Percentiles rank a stretch among this genome's conserved stretches.
These are phyloP conservation scores for Podospora australis DNA, from an alignment of 495 filamentous ascomycete genomes.

Conservation along the genomic window DNA sequence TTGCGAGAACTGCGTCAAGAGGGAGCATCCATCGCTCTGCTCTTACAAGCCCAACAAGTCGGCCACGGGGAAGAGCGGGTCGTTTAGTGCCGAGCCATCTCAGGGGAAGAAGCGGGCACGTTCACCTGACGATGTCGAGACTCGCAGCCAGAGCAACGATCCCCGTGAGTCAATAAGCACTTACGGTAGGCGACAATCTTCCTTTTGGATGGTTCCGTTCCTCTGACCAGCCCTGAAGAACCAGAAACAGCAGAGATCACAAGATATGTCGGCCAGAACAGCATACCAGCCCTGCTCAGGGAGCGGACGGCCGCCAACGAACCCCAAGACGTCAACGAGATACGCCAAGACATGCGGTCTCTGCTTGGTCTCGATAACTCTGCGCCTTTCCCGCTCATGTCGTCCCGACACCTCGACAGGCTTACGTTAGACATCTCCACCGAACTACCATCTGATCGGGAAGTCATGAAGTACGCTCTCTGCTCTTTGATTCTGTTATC, in stretches of 20 bases:
- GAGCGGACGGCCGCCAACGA: conserved; percentile 48
- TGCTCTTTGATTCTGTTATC: not conserved
- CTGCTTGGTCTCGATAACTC: conserved; percentile 79
- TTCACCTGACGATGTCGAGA: conserved; percentile 36
- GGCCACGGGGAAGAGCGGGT: conserved; percentile 38
- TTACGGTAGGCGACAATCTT: conserved; percentile 21
- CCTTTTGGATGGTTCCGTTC: not conserved
- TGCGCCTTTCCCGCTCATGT: conserved; percentile 80
- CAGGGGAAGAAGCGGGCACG: conserved; percentile 40
- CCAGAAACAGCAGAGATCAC: conserved; percentile 56
- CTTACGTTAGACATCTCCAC: conserved; percentile 65
- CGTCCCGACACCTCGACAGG: conserved; percentile 60
- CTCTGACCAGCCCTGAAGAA: conserved; percentile 37
- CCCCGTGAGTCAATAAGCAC: conserved; percentile 34
- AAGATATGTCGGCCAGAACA: conserved; percentile 61
- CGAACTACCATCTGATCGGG: conserved; percentile 56
- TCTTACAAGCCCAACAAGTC: conserved; percentile 66
- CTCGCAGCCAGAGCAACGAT: conserved; percentile 33
- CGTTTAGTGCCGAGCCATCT: conserved; percentile 22
- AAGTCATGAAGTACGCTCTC: conserved; percentile 47
- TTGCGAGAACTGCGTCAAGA: conserved; percentile 67
- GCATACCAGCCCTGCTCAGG: conserved; percentile 59
- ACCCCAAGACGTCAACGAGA: conserved; percentile 41
- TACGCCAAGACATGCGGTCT: conserved; percentile 62
- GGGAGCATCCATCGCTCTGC: conserved; percentile 64